These are phyloP conservation scores for Coemansia sp. DNA, from an alignment of 192 early-diverging fungal species.

Conservation along the genomic window DNA sequence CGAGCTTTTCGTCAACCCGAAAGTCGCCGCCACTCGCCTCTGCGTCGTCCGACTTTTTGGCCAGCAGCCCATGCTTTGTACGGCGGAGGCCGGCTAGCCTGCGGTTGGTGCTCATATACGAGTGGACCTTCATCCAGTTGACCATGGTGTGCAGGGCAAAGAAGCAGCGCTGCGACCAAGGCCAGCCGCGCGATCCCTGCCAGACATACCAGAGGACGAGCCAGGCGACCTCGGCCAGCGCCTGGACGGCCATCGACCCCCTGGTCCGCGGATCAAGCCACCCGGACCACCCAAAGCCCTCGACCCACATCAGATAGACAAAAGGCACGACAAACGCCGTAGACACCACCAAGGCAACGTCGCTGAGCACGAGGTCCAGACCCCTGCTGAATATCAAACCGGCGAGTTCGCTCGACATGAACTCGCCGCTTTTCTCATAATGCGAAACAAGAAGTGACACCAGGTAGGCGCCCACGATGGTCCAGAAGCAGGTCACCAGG, in stretches of 20 bases:
- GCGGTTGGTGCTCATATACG: constrained; percentile 82
- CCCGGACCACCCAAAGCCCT: constrained; percentile 13
- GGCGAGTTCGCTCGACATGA: constrained; percentile 32
- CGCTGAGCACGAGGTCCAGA: constrained; percentile 65
- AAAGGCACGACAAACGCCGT: constrained; percentile 62
- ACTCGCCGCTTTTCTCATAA: constrained; percentile 39
- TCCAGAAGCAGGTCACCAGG: constrained; percentile 54
- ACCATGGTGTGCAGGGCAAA: constrained; percentile 84
- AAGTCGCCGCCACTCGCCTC: constrained; percentile 10
- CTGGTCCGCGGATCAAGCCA: constrained; percentile 24
- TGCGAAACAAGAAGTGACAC: constrained; percentile 40
- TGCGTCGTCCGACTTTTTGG: constrained; percentile 14
- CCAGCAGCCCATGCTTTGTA: constrained; percentile 13
- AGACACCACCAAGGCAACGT: constrained; percentile 64
- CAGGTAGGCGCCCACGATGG: constrained; percentile 43
- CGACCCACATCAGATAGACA: constrained; percentile 36
- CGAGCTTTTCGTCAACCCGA: constrained; percentile 5
- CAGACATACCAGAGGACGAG: constrained; percentile 59
- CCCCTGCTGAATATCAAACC: constrained; percentile 52
- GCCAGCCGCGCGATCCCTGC: constrained; percentile 68
- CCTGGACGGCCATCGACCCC: constrained; percentile 52
- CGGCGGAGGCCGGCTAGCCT: constrained; percentile 56
- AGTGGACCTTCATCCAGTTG: constrained; percentile 96
- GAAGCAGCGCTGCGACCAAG: constrained; percentile 86
- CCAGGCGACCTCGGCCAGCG: constrained; percentile 58